These are phyloP conservation scores for Populus nigra DNA, from an alignment of 345 rosid genomes.

Conservation along the genomic window DNA sequence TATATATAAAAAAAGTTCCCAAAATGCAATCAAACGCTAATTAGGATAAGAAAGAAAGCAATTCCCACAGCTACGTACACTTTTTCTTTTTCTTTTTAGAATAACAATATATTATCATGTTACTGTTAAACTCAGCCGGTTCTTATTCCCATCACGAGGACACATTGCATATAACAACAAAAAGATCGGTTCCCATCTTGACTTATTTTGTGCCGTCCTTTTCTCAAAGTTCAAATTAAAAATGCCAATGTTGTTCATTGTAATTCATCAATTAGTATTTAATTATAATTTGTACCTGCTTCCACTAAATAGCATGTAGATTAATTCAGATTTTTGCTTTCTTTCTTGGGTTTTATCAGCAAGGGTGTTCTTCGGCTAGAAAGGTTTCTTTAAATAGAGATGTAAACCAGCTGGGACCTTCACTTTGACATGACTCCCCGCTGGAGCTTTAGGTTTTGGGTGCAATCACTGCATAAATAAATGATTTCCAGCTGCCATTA, in stretches of 20 bases:
- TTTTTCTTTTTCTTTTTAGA: conserved; percentile 10
- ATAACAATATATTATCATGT: background rate
- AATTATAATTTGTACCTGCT: background rate
- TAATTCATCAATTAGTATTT: background rate
- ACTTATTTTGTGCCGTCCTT: background rate
- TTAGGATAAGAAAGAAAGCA: conserved; percentile 22
- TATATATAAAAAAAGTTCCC: conserved; percentile 12
- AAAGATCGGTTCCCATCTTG: background rate
- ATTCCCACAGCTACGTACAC: conserved; percentile 4
- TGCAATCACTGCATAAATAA: no score
- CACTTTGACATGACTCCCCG: no score
- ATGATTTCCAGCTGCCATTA: background rate
- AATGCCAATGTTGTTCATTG: conserved; percentile 1
- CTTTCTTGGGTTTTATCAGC: no score
- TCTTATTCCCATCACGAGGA: conserved; percentile 20
- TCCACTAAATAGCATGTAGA: background rate
- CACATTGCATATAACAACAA: conserved; percentile 5
- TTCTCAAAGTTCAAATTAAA: conserved; percentile 5
- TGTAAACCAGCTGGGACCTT: no score
- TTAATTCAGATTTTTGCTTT: no score
- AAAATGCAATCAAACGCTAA: conserved; percentile 15
- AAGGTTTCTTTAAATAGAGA: no score
- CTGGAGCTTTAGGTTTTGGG: no score
- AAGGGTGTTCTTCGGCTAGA: no score
- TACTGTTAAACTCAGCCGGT: conserved; percentile 7